Conservation (phyloP, 306 rosid genomes). For the Prunus mira region DNA sequence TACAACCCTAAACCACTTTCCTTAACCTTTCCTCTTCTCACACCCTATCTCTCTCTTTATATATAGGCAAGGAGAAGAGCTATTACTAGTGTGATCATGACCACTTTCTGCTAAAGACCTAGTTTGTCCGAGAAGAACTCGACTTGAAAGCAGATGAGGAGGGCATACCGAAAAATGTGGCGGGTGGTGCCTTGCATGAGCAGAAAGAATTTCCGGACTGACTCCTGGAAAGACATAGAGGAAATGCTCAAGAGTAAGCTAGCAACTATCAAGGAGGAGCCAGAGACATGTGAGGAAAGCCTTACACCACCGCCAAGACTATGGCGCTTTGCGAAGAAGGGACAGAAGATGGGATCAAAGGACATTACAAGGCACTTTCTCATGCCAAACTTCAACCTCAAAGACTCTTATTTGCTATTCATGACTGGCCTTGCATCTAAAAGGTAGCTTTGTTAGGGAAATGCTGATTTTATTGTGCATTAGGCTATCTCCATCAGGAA, state of each 20-base stretch:
- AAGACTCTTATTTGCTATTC: slow-evolving; percentile 49
- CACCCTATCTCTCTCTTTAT: not conserved
- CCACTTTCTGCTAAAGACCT: not conserved
- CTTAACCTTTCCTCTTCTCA: not conserved
- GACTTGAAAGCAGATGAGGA: slow-evolving; percentile 38
- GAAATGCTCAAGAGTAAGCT: slow-evolving; percentile 70
- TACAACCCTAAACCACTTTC: slow-evolving; percentile 29
- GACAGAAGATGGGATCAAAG: slow-evolving; percentile 46
- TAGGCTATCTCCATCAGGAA: slow-evolving; percentile 9
- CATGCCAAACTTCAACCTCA: slow-evolving; percentile 49
- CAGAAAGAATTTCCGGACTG: slow-evolving; percentile 39
- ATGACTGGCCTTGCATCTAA: slow-evolving; percentile 51
- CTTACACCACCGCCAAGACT: slow-evolving; percentile 40
- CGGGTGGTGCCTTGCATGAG: slow-evolving; percentile 59
- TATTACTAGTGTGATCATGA: not conserved
- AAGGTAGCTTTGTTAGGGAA: slow-evolving; percentile 48
- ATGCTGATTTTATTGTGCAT: slow-evolving; percentile 19
- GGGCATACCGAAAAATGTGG: slow-evolving; percentile 53
- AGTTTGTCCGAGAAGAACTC: not conserved
- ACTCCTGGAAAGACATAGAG: slow-evolving; percentile 58
- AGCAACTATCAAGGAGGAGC: slow-evolving; percentile 66
- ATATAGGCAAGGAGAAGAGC: slow-evolving; percentile 28
- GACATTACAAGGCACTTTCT: slow-evolving; percentile 29
- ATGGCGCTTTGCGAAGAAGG: slow-evolving; percentile 37
- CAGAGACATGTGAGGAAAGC: slow-evolving; percentile 52